phyloP scores from a whole-genome alignment of 192 early-diverging fungal genomes.

The Dissophora globulifera region DNA sequence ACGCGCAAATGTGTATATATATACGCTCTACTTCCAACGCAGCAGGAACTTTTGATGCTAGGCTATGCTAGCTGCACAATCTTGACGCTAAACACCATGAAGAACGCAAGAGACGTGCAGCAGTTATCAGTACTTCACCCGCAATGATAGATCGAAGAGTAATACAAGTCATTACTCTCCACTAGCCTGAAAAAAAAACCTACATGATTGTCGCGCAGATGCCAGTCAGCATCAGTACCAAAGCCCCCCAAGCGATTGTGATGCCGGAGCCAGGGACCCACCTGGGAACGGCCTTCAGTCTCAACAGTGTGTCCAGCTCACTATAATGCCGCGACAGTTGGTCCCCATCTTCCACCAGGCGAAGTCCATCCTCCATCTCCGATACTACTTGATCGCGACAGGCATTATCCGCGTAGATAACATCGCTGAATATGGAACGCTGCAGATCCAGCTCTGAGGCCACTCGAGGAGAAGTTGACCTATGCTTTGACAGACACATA shows the following conservation, averaged over 20 bases:
- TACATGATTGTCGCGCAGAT: constrained; percentile 29
- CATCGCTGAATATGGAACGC: not conserved
- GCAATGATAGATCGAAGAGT: too few relatives aligned
- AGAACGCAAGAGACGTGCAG: too few relatives aligned
- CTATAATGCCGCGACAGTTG: not conserved
- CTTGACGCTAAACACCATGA: constrained; percentile 8
- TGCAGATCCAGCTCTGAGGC: constrained; percentile 1
- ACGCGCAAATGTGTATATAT: too few relatives aligned
- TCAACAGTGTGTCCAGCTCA: not conserved
- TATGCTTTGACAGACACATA: constrained; percentile 1
- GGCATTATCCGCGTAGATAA: too few relatives aligned
- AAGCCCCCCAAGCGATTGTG: constrained; percentile 3
- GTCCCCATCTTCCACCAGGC: not conserved
- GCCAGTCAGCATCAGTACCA: not conserved
- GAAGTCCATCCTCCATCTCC: not conserved
- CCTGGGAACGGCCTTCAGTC: constrained; percentile 5
- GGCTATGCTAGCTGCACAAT: constrained; percentile 11
- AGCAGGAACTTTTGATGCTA: too few relatives aligned
- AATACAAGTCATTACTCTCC: not conserved
- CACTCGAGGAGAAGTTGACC: not conserved
- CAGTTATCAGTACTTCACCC: too few relatives aligned
- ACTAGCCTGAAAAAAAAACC: too few relatives aligned
- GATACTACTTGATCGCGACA: too few relatives aligned
- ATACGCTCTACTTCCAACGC: too few relatives aligned
- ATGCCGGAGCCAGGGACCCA: constrained; percentile 22